Percentiles rank a stretch among this genome's conserved stretches.
Evolutionary conservation across 2,329 filamentous ascomycete species (phyloP).

Genomic region (Diaporthe sp.): DNA sequence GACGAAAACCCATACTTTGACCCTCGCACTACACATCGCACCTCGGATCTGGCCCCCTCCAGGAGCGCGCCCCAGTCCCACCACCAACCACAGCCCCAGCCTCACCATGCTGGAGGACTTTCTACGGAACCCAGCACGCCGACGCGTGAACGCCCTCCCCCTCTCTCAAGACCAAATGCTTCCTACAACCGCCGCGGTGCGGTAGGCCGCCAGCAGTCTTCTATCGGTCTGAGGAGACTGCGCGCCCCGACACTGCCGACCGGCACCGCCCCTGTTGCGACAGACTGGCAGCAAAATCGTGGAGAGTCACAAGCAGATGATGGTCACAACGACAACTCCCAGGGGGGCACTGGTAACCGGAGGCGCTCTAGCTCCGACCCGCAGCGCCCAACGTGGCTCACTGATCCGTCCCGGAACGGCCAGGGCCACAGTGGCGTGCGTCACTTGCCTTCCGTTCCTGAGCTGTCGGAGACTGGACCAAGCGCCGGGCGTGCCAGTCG

Average conservation of each 20-base stretch:
- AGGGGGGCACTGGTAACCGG: conserved; percentile 35
- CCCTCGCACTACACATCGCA: conserved; percentile 11
- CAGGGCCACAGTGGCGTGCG: conserved; percentile 4
- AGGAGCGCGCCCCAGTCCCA: conserved; percentile 19
- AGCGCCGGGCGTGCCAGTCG: conserved; percentile 1
- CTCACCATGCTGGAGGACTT: background rate
- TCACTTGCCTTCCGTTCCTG: conserved; percentile 38
- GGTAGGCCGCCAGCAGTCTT: conserved; percentile 38
- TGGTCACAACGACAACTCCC: background rate
- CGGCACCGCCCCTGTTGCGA: background rate
- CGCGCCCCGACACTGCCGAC: conserved; percentile 1
- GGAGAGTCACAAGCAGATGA: background rate
- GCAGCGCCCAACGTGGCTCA: conserved; percentile 44
- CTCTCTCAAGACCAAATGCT: background rate
- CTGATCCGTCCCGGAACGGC: background rate
- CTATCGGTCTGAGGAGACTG: conserved; percentile 41
- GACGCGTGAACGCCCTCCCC: conserved; percentile 32
- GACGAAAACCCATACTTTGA: conserved; percentile 39
- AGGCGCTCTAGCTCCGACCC: conserved; percentile 47
- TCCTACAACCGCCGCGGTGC: background rate
- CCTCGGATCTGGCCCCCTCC: conserved; percentile 23
- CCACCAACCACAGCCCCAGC: background rate
- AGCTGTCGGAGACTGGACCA: background rate
- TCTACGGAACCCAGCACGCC: conserved; percentile 21
- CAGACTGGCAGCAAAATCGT: conserved; percentile 22